Base-by-base conservation (phyloP, 2,329 filamentous ascomycete species). In the Periconia sp. region DNA sequence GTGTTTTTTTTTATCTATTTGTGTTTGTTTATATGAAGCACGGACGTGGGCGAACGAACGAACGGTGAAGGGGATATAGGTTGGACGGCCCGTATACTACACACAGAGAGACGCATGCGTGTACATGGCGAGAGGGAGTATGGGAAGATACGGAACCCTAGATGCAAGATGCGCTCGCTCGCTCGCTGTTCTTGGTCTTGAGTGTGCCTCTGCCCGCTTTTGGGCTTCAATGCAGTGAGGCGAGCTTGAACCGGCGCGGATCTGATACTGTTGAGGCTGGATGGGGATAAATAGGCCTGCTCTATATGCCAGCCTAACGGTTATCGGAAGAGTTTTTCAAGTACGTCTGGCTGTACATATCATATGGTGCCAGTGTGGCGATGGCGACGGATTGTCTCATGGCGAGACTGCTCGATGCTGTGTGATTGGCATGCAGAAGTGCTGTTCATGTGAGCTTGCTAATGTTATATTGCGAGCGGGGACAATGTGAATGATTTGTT, bases 21-120 rank as follows among this genome's bases (percentile, higher is more conserved):
- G n/a, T n/a, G 30, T 35, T n/a, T 40, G 41, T 49, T 17, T 52
- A 56, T 49, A n/a, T 57, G 49, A 54, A 33, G 54, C 52, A 43
- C n/a, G 15, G 23, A 54, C n/a, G 45, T 47, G 46, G 49, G 45
- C 35, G 14, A 45, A 14, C 18, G 19, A 30, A 45, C 13, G 10
- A 41, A 17, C 11, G 35, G 15, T 17, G 2, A 23, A 41, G 33
- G 19, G 11, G 19, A 10, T 41, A 6, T n/a, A 1, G 7, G 18
- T 2, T 10, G 8, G 19, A 41, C 15, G 41, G 41, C 18, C 18
- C 19, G 15, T 13, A n/a, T 42, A 33, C 31, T 33, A 33, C 31
- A 7, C 31, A 7, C 7, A 33, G 7, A 33, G 14, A 7, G 31
- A n/a, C n/a, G 8, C 23, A 27, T 8, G 8, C 23, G 23, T 27